A percentile compares a stretch with the other conserved stretches of the same genome.
phyloP scores from a whole-genome alignment of 257 asterid genomes.

The Solanum sejunctum region DNA sequence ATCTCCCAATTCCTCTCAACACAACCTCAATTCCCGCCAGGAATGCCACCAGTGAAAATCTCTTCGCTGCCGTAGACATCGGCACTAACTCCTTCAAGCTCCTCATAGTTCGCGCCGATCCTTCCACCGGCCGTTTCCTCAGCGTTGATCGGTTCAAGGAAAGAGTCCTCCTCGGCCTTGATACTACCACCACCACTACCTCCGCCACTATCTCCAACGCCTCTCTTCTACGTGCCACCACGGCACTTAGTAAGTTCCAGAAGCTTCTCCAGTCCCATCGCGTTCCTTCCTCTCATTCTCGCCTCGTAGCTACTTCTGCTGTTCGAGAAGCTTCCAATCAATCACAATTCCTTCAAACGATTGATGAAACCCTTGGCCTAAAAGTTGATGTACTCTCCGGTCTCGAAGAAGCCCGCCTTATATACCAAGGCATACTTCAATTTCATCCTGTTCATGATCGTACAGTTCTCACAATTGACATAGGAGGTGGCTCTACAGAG shows the following conservation, averaged over 20 bases:
- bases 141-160: constrained; percentile 50
- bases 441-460: constrained; percentile 35
- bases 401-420: constrained; percentile 66
- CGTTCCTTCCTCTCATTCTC: constrained; percentile 34
- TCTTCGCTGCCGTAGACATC: constrained; percentile 66
- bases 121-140: constrained; percentile 48
- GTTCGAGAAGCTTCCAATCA: constrained; percentile 76
- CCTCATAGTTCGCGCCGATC: constrained; percentile 35
- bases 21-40: background rate
- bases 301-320: constrained; percentile 82
- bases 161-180: constrained; percentile 62
- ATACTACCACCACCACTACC: constrained; percentile 24
- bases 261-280: constrained; percentile 18
- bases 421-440: constrained; percentile 62
- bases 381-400: constrained; percentile 51
- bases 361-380: constrained; percentile 27
- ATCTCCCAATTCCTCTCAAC: background rate
- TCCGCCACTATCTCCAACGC: constrained; percentile 33
- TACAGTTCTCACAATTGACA: constrained; percentile 54
- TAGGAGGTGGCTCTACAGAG: constrained; percentile 87
- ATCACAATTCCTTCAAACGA: constrained; percentile 22
- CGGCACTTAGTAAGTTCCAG: constrained; percentile 43
- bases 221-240: constrained; percentile 34
- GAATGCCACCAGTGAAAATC: background rate
- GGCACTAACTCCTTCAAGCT: constrained; percentile 81